phyloP scores from a whole-genome alignment of 345 rosid species.

The Syzygium oleosum region DNA sequence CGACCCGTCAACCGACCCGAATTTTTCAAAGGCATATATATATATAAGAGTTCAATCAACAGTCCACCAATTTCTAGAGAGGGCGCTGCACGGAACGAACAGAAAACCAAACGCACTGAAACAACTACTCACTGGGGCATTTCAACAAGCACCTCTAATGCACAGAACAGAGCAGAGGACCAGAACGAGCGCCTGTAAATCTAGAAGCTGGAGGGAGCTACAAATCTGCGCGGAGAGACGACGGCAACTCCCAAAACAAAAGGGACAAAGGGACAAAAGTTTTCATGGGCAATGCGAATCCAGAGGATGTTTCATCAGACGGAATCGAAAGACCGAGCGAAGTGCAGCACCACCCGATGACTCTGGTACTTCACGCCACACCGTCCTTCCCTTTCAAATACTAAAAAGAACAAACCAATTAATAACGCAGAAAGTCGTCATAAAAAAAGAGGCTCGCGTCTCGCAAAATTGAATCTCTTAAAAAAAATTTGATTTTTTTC shows the following conservation, averaged over 20 bases:
- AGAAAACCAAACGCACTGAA: background rate
- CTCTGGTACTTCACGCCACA: background rate
- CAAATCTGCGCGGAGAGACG: background rate
- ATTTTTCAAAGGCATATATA: background rate
- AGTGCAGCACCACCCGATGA: background rate
- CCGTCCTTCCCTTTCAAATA: background rate
- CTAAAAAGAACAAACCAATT: background rate
- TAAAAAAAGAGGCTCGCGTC: background rate
- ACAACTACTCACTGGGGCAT: background rate
- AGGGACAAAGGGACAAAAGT: background rate
- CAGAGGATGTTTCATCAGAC: background rate
- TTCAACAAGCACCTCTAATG: background rate
- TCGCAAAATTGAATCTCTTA: background rate
- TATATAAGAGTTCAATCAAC: background rate
- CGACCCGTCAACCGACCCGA: background rate
- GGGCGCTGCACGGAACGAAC: background rate
- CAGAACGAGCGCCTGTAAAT: background rate
- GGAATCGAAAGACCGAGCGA: background rate
- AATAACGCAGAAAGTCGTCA: background rate
- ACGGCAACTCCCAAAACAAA: background rate
- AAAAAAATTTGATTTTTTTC: background rate
- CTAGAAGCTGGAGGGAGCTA: background rate
- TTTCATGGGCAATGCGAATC: background rate
- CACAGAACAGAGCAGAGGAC: background rate
- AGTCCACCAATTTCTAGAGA: background rate